Percentiles rank a stretch among this genome's conserved stretches.
These are phyloP conservation scores for Mycena chlorophos DNA, from an alignment of 768 basidiomycete genomes.

Conservation along the genomic window DNA sequence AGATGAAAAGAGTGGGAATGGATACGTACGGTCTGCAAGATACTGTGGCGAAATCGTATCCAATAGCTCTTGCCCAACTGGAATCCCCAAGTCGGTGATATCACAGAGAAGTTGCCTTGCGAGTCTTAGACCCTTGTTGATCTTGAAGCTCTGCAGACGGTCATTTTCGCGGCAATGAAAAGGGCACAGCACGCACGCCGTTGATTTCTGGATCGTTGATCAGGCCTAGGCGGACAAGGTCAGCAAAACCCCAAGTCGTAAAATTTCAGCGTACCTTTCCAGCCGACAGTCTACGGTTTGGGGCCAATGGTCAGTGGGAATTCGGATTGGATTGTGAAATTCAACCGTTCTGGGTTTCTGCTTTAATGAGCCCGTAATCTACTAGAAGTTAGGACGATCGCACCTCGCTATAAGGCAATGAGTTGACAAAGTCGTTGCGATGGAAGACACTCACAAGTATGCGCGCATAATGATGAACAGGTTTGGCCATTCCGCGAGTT, in stretches of 20 bases:
- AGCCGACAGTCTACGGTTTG: conserved; percentile 98
- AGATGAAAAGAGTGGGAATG: neutral
- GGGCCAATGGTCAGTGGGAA: too few relatives aligned
- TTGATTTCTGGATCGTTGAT: conserved; percentile 96
- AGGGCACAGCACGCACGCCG: conserved; percentile 35
- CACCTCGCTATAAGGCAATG: conserved; percentile 36
- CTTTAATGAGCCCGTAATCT: too few relatives aligned
- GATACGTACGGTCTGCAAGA: conserved; percentile 65
- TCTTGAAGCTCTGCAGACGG: conserved; percentile 59
- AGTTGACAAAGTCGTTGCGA: conserved; percentile 2
- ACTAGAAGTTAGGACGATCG: neutral
- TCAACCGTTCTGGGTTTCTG: too few relatives aligned
- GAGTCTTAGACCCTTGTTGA: conserved; percentile 93
- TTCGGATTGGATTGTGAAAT: too few relatives aligned
- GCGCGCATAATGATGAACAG: conserved; percentile 93
- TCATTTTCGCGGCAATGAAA: neutral
- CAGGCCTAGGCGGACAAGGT: conserved; percentile 31
- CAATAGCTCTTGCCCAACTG: conserved; percentile 88
- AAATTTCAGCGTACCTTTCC: conserved; percentile 64
- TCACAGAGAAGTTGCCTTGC: conserved; percentile 90
- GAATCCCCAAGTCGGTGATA: conserved; percentile 84
- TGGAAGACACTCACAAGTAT: conserved; percentile 77
- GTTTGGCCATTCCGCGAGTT: conserved; percentile 67
- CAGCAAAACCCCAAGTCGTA: too few relatives aligned
- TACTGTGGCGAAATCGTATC: conserved; percentile 75